phyloP scores from a whole-genome alignment of 1,139 yeast genomes.

The Fermentozyma sake region DNA sequence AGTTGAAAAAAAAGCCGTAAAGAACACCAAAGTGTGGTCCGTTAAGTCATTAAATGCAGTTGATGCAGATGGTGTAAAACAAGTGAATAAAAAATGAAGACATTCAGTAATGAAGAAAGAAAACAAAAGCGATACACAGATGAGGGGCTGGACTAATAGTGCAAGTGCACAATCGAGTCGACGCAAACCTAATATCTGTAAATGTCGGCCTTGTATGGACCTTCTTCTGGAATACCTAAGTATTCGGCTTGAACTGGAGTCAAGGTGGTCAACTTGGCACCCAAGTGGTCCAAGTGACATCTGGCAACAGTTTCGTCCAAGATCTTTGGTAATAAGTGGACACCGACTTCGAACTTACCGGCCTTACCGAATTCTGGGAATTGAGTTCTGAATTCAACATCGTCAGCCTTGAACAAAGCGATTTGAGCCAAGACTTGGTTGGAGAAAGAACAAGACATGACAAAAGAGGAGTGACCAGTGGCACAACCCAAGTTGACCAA shows the following conservation, averaged over 20 bases:
- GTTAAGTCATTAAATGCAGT: slow-evolving; percentile 44
- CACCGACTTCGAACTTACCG: slow-evolving; percentile 89
- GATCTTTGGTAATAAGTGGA: slow-evolving; percentile 96
- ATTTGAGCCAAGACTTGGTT: slow-evolving; percentile 99
- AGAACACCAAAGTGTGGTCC: no score
- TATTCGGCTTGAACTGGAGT: slow-evolving; percentile 85
- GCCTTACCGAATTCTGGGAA: slow-evolving; percentile 90
- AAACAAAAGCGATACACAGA: slow-evolving; percentile 5
- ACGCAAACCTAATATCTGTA: slow-evolving; percentile 83
- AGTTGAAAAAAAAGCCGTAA: slow-evolving; percentile 10
- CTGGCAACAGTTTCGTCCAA: slow-evolving; percentile 99
- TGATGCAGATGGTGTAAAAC: slow-evolving; percentile 37
- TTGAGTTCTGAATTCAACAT: slow-evolving; percentile 72
- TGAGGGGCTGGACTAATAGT: no score
- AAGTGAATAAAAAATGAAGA: slow-evolving; percentile 7
- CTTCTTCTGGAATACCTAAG: slow-evolving; percentile 88
- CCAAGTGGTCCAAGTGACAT: slow-evolving; percentile 93
- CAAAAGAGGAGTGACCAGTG: slow-evolving; percentile 99
- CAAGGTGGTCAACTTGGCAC: slow-evolving; percentile 82
- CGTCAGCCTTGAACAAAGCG: slow-evolving; percentile 91
- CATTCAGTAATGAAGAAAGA: slow-evolving; percentile 6
- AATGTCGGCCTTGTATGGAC: slow-evolving; percentile 98
- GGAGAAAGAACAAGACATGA: slow-evolving; percentile 99
- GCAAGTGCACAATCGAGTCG: slow-evolving; percentile 2
- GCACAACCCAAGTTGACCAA: slow-evolving; percentile 99